Base-by-base conservation (phyloP, 169 alveolate genomes). In the Theileria luwenshuni region DNA sequence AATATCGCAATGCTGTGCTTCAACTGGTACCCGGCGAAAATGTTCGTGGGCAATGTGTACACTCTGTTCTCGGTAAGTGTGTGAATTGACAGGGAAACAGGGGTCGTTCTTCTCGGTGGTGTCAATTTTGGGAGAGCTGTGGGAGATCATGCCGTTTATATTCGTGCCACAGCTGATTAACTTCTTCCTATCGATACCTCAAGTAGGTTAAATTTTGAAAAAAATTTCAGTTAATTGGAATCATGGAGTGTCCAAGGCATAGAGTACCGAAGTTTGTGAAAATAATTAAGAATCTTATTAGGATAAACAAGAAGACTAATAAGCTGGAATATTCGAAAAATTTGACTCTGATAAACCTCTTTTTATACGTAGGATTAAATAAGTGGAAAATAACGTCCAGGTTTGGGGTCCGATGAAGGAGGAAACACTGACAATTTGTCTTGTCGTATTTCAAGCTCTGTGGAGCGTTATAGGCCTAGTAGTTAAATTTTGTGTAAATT, bases 41-140 rank as follows among this genome's bases (percentile, higher is more conserved):
- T 94, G n/a, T 96, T 96, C 86, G 96, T 95, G n/a, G 99, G 99
- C 8, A 97, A 96, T 77, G 93, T 96, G 13, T 96, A 83, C 86
- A 91, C 97, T 32, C 92, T 93, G 54, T 93, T 95, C 85, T 94
- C 98, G 38, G 99, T 97, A 68, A 90, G 95, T 84, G 2, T 30
- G 3, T 3, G 12, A 2, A 8, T 8, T 8, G 35, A 60, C 17
- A 12, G 23, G 30, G 23, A 19, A 91, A 28, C 95, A 92, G 63
- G 97, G 98, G 13, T 90, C 95, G 33, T 76, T 86, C 92, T 94
- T 86, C 86, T 96, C 60, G 89, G 94, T 63, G 86, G 96, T n/a
- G 70, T 93, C 70, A 73, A 89, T 67, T 69, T 30, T 81, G 33
- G 43, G 89, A 54, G 41, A 68, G 19, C 7, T 62, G 17, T 30